Base-by-base conservation (phyloP, 371 early-diverging fungal species). In the Mortierella sp. region DNA sequence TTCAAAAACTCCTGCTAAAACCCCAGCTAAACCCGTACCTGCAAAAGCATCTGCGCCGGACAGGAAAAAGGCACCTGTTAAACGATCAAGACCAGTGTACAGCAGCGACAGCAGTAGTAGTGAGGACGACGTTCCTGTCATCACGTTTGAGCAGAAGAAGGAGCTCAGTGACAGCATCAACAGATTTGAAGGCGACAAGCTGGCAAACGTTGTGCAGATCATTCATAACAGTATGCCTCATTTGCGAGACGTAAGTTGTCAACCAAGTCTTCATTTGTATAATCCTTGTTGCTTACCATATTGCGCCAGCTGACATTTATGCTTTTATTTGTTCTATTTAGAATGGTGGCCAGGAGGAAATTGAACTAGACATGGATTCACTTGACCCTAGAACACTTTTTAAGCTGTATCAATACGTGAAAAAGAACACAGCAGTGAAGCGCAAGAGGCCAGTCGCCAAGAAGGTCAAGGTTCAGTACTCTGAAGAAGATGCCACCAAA, bases 311-410 rank as follows among this genome's bases (percentile, higher is more conserved):
- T n/a, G 50, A 50, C n/a, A 50, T 45, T 50, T 43, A 15, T 1
- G 6, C 7, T 24, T 36, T 58, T 58, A 7, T 58, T 24, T 36
- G n/a, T 32, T 1, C 7, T 59, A 10, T 28, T 22, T 62, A 77
- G 77, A 79, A 74, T 55, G 80, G 80, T 28, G 80, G 80, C 11
- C 80, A 79, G 22, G 78, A 83, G 21, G 84, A 80, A 38, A 76
- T 76, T 70, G 98, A 97, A 75, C 87, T 99, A 58, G 99, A 99
- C 77, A 97, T 99, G 76, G 97, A 97, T 75, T 87, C 95, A 0
- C 86, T 99, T 53, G 95, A 96, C 74, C 86, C 89, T 69, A 85
- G 79, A 22, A 97, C 97, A 6, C 89, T 98, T 52, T 92, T 90
- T 83, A 90, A 91, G 81, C 83, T 99, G 74, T 97, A 96, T 81